Base-by-base conservation (phyloP, 805 yeast genomes). In the Zygosaccharomyces pseudorouxii region DNA sequence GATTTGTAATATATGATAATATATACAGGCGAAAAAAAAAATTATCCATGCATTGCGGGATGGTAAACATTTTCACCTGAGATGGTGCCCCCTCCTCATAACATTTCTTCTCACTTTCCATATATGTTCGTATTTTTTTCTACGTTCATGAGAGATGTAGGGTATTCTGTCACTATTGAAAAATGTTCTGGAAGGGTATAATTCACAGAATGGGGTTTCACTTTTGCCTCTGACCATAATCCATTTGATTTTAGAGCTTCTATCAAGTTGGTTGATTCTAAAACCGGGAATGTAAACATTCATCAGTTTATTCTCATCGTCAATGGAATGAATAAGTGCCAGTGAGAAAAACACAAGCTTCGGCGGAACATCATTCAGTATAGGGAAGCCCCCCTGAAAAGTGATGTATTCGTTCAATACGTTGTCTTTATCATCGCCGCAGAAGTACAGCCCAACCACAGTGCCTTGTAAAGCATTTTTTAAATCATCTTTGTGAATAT, bases 311-410 rank as follows among this genome's bases (percentile, higher is more conserved):
- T 65, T 58, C 0, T 51, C 48, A 0, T 52, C 49, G 54, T 82
- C 76, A 10, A 87, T 65, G 1, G 92, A 84, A 59, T 89, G 96
- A 0, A 88, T 71, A 42, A 87, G 69, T 1, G 78, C 81, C 29
- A 84, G 46, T 11, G 60, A 48, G 7, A 55, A 31, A 48, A 57
- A 64, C 6, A 39, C 22, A 16, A 45, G 28, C 19, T 53, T 38
- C 4, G 14, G 6, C 3, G 37, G 37, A 6, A 33, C 9, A 11
- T 29, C 27, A 28, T 28, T 29, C 23, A 28, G 19, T 16, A 41
- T 31, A 9, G 37, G 37, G 8, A 66, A 51, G 0, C 52, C 54
- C n/a, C 56, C 59, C 9, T 55, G 51, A 19, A 55, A 46, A 10
- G 36, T 38, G 1, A 51, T 44, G 11, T 14, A 7, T 5, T 33